Percentiles rank a stretch among this genome's conserved stretches.
These are phyloP conservation scores for Leavenworthia alabamica DNA, from an alignment of 345 rosid species.

Conservation along the genomic window DNA sequence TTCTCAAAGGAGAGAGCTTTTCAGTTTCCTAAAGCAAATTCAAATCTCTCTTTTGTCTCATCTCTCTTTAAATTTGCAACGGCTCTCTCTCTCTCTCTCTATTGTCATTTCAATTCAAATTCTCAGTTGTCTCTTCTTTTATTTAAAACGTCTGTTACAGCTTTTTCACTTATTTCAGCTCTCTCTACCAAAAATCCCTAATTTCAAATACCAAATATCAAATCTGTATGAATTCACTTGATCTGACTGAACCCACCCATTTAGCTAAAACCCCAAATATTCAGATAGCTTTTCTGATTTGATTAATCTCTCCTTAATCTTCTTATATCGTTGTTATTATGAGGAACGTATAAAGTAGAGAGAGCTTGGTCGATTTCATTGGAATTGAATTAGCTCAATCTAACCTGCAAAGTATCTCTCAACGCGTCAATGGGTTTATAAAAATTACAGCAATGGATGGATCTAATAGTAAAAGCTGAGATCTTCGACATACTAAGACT, in stretches of 20 bases:
- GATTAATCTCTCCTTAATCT: neutral
- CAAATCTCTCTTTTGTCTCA: slow-evolving; percentile 14
- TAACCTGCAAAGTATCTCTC: neutral
- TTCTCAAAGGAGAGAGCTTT: slow-evolving; percentile 23
- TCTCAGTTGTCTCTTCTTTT: neutral
- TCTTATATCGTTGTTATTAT: neutral
- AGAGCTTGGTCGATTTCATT: slow-evolving; percentile 1
- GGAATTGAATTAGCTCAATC: neutral
- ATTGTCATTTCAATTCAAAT: slow-evolving; percentile 30
- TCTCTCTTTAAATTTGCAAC: slow-evolving; percentile 22
- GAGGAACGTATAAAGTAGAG: slow-evolving; percentile 1
- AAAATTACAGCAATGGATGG: neutral
- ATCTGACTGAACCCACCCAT: slow-evolving; percentile 17
- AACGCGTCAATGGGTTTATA: neutral
- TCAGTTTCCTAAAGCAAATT: slow-evolving; percentile 13
- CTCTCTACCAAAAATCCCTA: slow-evolving; percentile 8
- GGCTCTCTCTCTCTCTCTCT: slow-evolving; percentile 34
- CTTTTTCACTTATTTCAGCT: slow-evolving; percentile 12
- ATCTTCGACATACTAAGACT: slow-evolving; percentile 12
- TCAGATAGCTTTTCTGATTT: neutral
- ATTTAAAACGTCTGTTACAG: slow-evolving; percentile 13
- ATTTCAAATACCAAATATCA: neutral
- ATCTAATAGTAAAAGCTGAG: slow-evolving; percentile 9
- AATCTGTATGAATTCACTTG: slow-evolving; percentile 6
- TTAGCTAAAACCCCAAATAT: neutral